Evolutionary conservation across 805 yeast species (phyloP).

Genomic region (Candida fluviatilis): DNA sequence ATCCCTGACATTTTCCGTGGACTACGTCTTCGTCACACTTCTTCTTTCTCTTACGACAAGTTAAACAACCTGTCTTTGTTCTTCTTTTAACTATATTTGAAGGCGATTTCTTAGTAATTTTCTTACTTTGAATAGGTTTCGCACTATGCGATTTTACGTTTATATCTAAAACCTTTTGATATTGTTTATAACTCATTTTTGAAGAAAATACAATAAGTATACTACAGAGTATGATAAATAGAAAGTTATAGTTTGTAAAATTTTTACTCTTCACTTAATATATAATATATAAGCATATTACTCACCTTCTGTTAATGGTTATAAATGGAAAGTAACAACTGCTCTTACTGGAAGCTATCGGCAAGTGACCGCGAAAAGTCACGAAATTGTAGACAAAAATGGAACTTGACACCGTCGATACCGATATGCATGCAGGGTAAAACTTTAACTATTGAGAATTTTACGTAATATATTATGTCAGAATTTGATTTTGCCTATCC

Average conservation of each 20-base stretch:
- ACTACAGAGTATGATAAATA: not conserved
- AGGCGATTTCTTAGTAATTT: constrained; percentile 3
- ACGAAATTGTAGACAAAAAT: not conserved
- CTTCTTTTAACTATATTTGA: constrained; percentile 18
- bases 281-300: not conserved
- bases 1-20: constrained; percentile 43
- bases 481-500: too few species aligned
- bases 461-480: too few species aligned
- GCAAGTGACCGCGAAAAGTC: constrained; percentile 8
- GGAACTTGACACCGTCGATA: not conserved
- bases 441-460: too few species aligned
- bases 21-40: constrained; percentile 53
- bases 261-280: not conserved
- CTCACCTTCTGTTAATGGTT: not conserved
- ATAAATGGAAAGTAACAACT: not conserved
- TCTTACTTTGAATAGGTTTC: constrained; percentile 1
- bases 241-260: constrained; percentile 1
- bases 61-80: constrained; percentile 52
- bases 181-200: constrained; percentile 28
- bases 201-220: too few species aligned
- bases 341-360: constrained; percentile 9
- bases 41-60: constrained; percentile 61
- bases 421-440: too few species aligned
- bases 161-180: constrained; percentile 34
- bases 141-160: constrained; percentile 16